Conservation (phyloP, 306 rosid genomes). For the Cucurbita pepo region DNA sequence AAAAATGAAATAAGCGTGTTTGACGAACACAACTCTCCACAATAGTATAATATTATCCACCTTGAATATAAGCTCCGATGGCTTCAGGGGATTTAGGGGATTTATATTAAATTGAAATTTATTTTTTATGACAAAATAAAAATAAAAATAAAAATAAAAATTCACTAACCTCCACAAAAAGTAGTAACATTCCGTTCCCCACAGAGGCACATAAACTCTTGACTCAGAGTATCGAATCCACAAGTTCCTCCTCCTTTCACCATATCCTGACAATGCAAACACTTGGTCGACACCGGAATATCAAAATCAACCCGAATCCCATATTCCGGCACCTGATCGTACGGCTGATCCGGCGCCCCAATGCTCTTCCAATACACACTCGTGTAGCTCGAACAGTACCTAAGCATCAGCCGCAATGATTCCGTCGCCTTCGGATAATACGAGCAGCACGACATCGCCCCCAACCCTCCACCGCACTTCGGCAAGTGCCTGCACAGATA, state of each 20-base stretch:
- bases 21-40: too few relatives aligned
- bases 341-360: conserved; percentile 51
- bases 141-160: too few relatives aligned
- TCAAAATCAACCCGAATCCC: conserved; percentile 76
- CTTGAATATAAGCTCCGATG: too few relatives aligned
- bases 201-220: conserved; percentile 61
- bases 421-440: conserved; percentile 82
- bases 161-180: conserved; percentile 22
- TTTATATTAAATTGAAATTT: too few relatives aligned
- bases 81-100: too few relatives aligned
- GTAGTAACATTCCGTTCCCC: conserved; percentile 59
- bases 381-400: conserved; percentile 64
- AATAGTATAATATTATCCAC: too few relatives aligned
- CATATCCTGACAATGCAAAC: conserved; percentile 78
- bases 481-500: conserved; percentile 84
- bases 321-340: conserved; percentile 84
- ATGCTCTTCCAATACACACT: conserved; percentile 79
- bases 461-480: conserved; percentile 34
- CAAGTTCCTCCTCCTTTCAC: conserved; percentile 75
- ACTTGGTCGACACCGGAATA: conserved; percentile 58
- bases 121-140: too few relatives aligned
- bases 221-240: conserved; percentile 47
- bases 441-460: conserved; percentile 56
- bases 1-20: too few relatives aligned
- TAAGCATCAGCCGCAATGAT: conserved; percentile 69